Evolutionary conservation across 2,329 filamentous ascomycete species (phyloP), one percentile per base, ranked within the genome.

Genomic region (Xylaria sp.): DNA sequence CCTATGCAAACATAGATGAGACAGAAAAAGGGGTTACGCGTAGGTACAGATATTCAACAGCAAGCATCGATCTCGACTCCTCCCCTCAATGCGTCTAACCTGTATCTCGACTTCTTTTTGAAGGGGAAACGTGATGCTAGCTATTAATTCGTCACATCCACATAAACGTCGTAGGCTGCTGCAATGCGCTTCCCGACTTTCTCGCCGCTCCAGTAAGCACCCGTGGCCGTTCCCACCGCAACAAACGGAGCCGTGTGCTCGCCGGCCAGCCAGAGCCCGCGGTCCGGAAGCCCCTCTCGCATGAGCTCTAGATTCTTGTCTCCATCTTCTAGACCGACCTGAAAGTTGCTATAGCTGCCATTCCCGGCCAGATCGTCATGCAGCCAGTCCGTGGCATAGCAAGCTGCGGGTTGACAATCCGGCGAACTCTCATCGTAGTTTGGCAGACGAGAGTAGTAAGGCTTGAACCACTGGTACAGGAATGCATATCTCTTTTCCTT

Each of bases 211-310:
- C 91, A 96, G 73, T 91, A 97, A 9, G 93, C 93, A 0, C 93
- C 93, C 0, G 91, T 95, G 10, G 88, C 89, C 3, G 92, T 97
- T 0, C 92, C 93, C 62, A 97, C 74, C 9, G 90, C 92, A 34
- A 95, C 86, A 76, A 96, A 96, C 3, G 92, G 92, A 57, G 91
- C 88, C 19, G 91, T 96, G 75, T 96, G 92, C 75, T 96, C 92
- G 0, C 92, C 92, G 0, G 92, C 92, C 65, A 96, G 79, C 92
- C 92, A 96, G 7, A 96, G 70, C 0, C 89, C 86, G 19, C 84
- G 77, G 10, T 84, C 84, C 0, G 86, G 86, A 65, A 89, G 66
- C 0, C 87, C 87, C 47, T 81, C 75, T 2, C 85, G 77, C 74
- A 91, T 82, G 2, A 72, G 74, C 53, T 87, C 82, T 52, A 96